These are phyloP conservation scores for Margaritispora aquatica DNA, from an alignment of 495 filamentous ascomycete genomes.

Conservation along the genomic window DNA sequence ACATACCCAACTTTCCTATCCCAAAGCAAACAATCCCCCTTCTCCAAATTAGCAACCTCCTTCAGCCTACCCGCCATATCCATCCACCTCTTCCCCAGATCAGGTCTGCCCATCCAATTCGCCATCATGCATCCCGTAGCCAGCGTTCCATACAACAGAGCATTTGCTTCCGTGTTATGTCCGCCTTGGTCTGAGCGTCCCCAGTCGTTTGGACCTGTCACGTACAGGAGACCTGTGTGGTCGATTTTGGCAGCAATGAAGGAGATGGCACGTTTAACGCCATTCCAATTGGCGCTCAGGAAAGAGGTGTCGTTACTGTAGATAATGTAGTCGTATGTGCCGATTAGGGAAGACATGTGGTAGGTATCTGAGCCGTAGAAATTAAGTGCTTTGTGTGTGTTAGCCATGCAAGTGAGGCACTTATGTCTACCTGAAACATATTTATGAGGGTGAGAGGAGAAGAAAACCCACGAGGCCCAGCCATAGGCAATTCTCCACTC, in stretches of 20 bases:
- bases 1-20: neutral
- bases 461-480: slow-evolving; percentile 34
- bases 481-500: slow-evolving; percentile 14
- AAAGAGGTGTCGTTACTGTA: slow-evolving; percentile 49
- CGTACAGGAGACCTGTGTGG: slow-evolving; percentile 42
- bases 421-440: too few species aligned
- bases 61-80: neutral
- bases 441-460: too few species aligned
- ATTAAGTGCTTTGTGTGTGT: slow-evolving; percentile 44
- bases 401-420: too few species aligned
- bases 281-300: slow-evolving; percentile 40
- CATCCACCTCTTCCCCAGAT: slow-evolving; percentile 4
- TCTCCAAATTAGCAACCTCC: slow-evolving; percentile 23
- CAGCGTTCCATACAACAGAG: slow-evolving; percentile 49
- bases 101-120: slow-evolving; percentile 38
- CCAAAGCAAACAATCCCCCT: neutral
- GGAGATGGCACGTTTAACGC: slow-evolving; percentile 44
- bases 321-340: slow-evolving; percentile 55
- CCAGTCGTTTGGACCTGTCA: slow-evolving; percentile 51
- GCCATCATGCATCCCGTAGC: slow-evolving; percentile 44
- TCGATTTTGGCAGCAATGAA: slow-evolving; percentile 47
- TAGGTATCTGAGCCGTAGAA: slow-evolving; percentile 52
- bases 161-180: slow-evolving; percentile 48
- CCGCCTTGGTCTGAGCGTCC: slow-evolving; percentile 45
- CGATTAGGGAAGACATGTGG: slow-evolving; percentile 57